Conservation (phyloP, 2,329 filamentous ascomycete genomes). For the Bipolaris oryzae region DNA sequence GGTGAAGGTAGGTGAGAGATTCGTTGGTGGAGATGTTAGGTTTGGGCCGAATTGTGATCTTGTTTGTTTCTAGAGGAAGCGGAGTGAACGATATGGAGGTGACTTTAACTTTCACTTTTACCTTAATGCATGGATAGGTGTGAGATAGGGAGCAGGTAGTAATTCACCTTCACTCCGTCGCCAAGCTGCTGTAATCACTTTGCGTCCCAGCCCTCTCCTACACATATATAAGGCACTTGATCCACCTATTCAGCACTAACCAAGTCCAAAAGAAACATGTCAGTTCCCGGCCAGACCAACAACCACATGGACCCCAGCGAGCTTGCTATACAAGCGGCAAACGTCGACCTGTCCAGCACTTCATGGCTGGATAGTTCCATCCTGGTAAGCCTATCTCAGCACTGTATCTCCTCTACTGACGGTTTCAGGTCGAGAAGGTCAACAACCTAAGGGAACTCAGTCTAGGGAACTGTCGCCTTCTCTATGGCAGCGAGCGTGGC, state of each 20-base stretch:
- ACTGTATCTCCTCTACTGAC: conserved; percentile 52
- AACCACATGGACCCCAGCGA: not conserved
- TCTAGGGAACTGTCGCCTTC: conserved; percentile 32
- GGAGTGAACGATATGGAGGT: no score
- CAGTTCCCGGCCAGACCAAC: not conserved
- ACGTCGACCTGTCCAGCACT: not conserved
- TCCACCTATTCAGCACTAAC: not conserved
- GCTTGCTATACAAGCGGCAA: not conserved
- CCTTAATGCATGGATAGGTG: no score
- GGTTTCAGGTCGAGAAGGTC: conserved; percentile 61
- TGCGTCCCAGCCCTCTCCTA: no score
- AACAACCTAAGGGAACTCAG: conserved; percentile 18
- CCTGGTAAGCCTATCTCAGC: conserved; percentile 1
- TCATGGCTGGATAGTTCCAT: conserved; percentile 9
- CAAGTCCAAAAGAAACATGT: not conserved
- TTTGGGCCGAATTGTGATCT: no score
- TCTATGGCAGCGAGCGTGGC: conserved; percentile 35
- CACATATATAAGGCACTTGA: no score
- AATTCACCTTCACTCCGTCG: no score
- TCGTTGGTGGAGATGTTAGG: no score
- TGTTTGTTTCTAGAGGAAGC: no score
- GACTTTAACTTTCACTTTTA: no score
- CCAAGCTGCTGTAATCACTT: no score
- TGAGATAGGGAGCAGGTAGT: no score
- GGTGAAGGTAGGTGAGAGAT: no score